Conservation (phyloP, 2,329 filamentous ascomycete genomes). For the Fusarium sarcochroum region DNA sequence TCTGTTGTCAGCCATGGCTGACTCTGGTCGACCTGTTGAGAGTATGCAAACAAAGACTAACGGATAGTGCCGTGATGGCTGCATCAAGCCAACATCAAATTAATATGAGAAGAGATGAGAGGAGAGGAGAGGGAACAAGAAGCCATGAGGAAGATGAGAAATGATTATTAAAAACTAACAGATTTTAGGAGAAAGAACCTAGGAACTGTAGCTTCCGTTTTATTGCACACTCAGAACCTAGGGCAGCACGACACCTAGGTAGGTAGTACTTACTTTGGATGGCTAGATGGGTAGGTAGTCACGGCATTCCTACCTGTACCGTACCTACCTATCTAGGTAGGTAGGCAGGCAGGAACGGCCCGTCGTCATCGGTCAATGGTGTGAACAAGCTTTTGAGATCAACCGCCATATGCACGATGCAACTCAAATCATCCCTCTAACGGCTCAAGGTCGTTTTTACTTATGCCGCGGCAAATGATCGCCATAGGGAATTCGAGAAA, state of each 20-base stretch:
- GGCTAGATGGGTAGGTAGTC: too few relatives aligned
- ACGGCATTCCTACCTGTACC: too few relatives aligned
- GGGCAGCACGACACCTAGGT: too few relatives aligned
- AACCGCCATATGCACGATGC: constrained; percentile 12
- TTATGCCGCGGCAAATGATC: constrained; percentile 19
- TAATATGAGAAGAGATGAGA: constrained; percentile 6
- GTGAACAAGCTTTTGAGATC: not conserved
- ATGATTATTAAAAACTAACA: not conserved
- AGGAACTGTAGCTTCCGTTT: not conserved
- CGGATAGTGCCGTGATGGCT: constrained; percentile 14
- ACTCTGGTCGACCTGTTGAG: constrained; percentile 12
- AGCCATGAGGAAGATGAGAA: not conserved
- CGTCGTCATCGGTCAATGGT: constrained; percentile 13
- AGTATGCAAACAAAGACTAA: not conserved
- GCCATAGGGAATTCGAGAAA: not conserved
- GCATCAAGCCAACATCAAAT: constrained; percentile 7
- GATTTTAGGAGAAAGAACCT: not conserved
- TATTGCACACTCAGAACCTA: not conserved
- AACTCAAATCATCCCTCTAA: constrained; percentile 18
- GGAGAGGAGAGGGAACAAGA: not conserved
- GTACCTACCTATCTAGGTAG: not conserved
- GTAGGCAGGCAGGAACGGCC: constrained; percentile 18
- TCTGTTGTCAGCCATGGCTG: too few relatives aligned
- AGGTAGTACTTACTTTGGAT: too few relatives aligned
- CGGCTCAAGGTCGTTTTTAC: not conserved